Base-by-base conservation (phyloP, 2,329 filamentous ascomycete genomes). In the Botrytis medusae region DNA sequence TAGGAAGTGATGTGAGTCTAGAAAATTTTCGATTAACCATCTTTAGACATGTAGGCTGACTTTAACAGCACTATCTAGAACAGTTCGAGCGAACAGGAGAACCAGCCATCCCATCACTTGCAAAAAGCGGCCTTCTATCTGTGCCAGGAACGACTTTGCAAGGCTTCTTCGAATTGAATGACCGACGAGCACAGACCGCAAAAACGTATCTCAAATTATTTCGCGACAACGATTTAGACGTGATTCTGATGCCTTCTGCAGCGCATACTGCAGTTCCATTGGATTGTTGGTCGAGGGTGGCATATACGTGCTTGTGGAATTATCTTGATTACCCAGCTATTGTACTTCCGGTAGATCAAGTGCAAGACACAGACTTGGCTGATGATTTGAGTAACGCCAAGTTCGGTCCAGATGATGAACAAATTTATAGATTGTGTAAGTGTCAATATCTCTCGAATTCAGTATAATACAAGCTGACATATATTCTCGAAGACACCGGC, bases 281-380 rank as follows among this genome's bases (percentile, higher is more conserved):
- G 44, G 79, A 82, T 71, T 85, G 62, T 80, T 64, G 62, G 62
- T 40, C 62, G 2, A 29, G 5, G 8, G 62, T 40, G 6, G 62
- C 62, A 46, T 90, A 90, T 76, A 89, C 87, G 0, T 83, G 83
- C 25, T 83, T 87, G 74, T 90, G 86, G 87, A 89, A 89, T 77
- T 75, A 88, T 70, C 82, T 64, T 40, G 62, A 64, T 22, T 64
- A 64, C 6, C 62, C 62, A 10, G 62, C 62, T 2, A 32, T 64
- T 32, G 40, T 64, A 2, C 22, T 64, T 46, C 62, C 62, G 12
- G 62, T 46, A 18, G 83, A 77, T 63, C 32, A 78, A 61, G 77
- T 80, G 46, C 74, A 62, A 62, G 76, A 78, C 1, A 61, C 69
- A 14, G 80, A 81, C 65, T n/a, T 48, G 2, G 72, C 73, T 14